A percentile compares a stretch with the other conserved stretches of the same genome.
These are phyloP conservation scores for Excoecaria agallocha DNA, from an alignment of 345 rosid species.

Conservation along the genomic window DNA sequence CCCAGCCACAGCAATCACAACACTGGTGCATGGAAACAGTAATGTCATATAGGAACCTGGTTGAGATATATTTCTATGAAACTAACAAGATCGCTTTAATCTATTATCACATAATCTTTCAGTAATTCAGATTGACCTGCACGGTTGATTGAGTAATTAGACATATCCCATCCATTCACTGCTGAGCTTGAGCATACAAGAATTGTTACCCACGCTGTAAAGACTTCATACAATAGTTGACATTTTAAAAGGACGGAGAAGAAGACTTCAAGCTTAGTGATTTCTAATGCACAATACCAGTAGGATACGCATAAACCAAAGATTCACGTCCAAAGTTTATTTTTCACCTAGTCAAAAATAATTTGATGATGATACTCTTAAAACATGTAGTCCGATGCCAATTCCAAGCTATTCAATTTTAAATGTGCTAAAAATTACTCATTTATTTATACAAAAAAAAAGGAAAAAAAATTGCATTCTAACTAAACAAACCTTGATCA, in stretches of 20 bases:
- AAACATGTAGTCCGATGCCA: background rate
- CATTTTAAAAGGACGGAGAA: too few species aligned
- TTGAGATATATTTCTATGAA: background rate
- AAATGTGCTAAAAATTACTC: background rate
- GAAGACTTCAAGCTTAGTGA: too few species aligned
- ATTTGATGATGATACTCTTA: background rate
- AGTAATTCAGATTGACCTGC: too few species aligned
- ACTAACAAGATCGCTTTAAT: background rate
- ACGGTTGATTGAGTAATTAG: too few species aligned
- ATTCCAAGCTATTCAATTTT: background rate
- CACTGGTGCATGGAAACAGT: background rate
- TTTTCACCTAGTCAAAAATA: background rate
- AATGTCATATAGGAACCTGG: too few species aligned
- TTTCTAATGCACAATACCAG: too few species aligned
- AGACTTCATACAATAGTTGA: too few species aligned
- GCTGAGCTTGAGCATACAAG: too few species aligned
- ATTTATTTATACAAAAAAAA: background rate
- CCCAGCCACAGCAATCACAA: background rate
- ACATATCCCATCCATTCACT: too few species aligned
- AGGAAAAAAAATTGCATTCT: background rate
- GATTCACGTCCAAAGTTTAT: background rate
- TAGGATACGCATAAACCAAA: too few species aligned
- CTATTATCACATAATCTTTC: too few species aligned
- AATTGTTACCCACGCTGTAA: too few species aligned
- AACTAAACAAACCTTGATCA: slow-evolving; percentile 56